Evolutionary conservation across 2,329 filamentous ascomycete species (phyloP).

Genomic region (Akanthomyces dipterigenus): DNA sequence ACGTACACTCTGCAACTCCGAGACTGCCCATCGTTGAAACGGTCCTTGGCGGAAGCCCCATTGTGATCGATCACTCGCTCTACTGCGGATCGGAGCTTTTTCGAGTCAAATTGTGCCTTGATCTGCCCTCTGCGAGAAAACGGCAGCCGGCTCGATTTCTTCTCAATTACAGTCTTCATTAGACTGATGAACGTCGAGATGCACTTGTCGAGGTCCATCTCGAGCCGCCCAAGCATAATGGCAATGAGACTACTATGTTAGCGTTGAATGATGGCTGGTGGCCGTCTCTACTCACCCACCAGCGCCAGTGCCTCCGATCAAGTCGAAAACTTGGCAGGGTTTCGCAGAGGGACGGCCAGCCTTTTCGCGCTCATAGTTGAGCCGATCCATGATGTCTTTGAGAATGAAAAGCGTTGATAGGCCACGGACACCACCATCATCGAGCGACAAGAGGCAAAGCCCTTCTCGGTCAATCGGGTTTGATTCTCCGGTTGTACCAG

Average conservation of each 20-base stretch:
- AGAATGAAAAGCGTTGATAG: constrained; percentile 29
- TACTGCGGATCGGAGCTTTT: constrained; percentile 7
- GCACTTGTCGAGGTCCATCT: constrained; percentile 31
- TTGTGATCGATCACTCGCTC: constrained; percentile 11
- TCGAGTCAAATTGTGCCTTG: not conserved
- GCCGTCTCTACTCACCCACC: constrained; percentile 15
- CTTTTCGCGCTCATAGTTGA: constrained; percentile 16
- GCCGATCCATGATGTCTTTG: constrained; percentile 22
- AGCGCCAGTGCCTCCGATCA: constrained; percentile 32
- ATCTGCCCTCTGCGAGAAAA: constrained; percentile 1
- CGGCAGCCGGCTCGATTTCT: constrained; percentile 11
- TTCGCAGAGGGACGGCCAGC: constrained; percentile 17
- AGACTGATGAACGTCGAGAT: constrained; percentile 21
- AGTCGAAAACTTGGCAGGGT: constrained; percentile 29
- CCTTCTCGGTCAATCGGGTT: constrained; percentile 13
- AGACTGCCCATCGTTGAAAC: constrained; percentile 13
- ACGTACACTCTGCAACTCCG: constrained; percentile 13
- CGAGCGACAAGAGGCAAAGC: constrained; percentile 20
- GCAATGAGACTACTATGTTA: constrained; percentile 26
- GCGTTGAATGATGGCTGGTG: not conserved
- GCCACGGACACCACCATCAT: constrained; percentile 30
- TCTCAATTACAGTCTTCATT: constrained; percentile 1
- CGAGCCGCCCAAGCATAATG: constrained; percentile 36
- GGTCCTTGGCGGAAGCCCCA: constrained; percentile 18
- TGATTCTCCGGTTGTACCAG: not conserved